phyloP scores from a whole-genome alignment of 2,329 filamentous ascomycete species.

The Pseudogymnoascus destructans region DNA sequence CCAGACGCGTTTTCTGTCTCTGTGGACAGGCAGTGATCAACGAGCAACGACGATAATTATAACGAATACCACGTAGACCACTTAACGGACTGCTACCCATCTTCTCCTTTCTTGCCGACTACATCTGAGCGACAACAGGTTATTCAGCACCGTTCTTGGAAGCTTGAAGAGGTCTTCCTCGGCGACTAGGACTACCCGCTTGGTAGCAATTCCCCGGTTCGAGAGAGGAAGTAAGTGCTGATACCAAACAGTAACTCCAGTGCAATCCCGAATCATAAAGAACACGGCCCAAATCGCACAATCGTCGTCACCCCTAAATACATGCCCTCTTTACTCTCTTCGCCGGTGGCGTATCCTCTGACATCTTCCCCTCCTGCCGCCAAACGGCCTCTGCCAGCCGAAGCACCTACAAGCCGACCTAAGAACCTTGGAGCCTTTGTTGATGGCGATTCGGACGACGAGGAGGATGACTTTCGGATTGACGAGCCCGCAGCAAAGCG shows the following conservation, averaged over 20 bases:
- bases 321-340: conserved; percentile 46
- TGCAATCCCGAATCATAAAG: conserved; percentile 13
- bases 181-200: conserved; percentile 33
- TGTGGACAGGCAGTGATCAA: not conserved
- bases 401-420: conserved; percentile 27
- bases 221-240: not conserved
- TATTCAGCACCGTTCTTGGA: conserved; percentile 39
- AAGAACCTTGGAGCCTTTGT: conserved; percentile 30
- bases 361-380: conserved; percentile 21
- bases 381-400: conserved; percentile 26
- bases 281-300: conserved; percentile 14
- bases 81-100: not conserved
- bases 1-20: not conserved
- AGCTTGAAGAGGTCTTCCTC: conserved; percentile 32
- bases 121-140: conserved; percentile 30
- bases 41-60: not conserved
- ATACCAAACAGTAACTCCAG: conserved; percentile 19
- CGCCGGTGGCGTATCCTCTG: conserved; percentile 34
- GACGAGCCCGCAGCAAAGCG: conserved; percentile 31
- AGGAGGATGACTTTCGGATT: conserved; percentile 17
- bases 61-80: not conserved
- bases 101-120: conserved; percentile 11
- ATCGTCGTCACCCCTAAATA: conserved; percentile 30
- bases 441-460: conserved; percentile 28
- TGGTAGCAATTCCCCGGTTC: conserved; percentile 15